phyloP scores from a whole-genome alignment of 805 yeast species.

The Kodamaea restingae region DNA sequence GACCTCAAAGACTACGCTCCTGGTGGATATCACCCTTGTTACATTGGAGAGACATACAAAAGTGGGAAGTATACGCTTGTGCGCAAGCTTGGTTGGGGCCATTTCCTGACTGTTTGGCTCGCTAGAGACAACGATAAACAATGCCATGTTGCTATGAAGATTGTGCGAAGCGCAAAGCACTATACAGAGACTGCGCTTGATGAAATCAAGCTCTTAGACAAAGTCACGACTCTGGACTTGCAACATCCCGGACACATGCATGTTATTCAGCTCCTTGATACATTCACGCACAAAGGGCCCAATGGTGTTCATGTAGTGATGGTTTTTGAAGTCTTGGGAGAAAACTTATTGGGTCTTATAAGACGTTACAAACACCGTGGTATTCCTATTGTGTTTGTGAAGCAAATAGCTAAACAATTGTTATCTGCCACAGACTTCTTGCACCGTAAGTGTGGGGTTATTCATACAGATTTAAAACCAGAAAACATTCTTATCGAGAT shows the following conservation, averaged over 20 bases:
- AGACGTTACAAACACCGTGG: conserved; percentile 75
- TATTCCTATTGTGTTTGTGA: conserved; percentile 70
- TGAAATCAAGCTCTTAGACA: conserved; percentile 76
- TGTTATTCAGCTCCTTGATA: conserved; percentile 76
- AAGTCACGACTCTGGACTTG: conserved; percentile 57
- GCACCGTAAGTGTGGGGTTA: conserved; percentile 69
- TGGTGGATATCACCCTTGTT: conserved; percentile 96
- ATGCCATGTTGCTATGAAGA: conserved; percentile 87
- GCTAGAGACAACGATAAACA: conserved; percentile 58
- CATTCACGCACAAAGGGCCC: conserved; percentile 81
- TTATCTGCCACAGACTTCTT: conserved; percentile 67
- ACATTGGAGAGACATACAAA: conserved; percentile 79
- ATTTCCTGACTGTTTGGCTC: conserved; percentile 92
- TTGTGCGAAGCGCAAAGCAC: conserved; percentile 85
- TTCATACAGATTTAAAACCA: conserved; percentile 72
- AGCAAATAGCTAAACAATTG: conserved; percentile 77
- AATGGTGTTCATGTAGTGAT: conserved; percentile 92
- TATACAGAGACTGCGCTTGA: conserved; percentile 94
- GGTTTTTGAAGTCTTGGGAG: conserved; percentile 98
- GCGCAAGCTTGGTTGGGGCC: conserved; percentile 98
- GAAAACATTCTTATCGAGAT: conserved; percentile 76
- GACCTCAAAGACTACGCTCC: conserved; percentile 76
- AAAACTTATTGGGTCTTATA: conserved; percentile 80
- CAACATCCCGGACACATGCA: conserved; percentile 78
- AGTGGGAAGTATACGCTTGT: conserved; percentile 72